Conservation (phyloP, 1,139 yeast species). For the Geotrichum candidum region DNA sequence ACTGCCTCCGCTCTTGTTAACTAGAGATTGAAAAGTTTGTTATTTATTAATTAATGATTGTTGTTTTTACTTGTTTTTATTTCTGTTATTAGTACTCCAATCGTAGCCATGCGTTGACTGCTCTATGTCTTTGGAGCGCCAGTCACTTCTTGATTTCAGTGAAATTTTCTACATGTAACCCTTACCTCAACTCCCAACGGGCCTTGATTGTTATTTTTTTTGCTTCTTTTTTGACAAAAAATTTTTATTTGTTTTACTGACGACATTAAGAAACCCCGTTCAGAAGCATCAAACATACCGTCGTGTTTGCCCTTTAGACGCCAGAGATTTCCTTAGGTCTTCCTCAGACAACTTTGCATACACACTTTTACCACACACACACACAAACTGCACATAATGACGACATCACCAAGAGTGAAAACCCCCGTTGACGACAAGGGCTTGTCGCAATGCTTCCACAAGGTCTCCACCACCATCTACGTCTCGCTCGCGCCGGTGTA, state of each 20-base stretch:
- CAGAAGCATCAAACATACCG: not conserved
- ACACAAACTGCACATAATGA: not conserved
- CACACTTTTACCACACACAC: not conserved
- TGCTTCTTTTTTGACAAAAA: not conserved
- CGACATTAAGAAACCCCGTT: not conserved
- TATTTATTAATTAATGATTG: constrained; percentile 2
- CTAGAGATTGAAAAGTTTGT: constrained; percentile 39
- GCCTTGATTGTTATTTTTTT: not conserved
- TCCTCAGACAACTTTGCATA: not conserved
- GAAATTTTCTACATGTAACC: not conserved
- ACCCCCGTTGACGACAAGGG: constrained; percentile 36
- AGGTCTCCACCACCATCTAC: constrained; percentile 59
- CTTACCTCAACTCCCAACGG: constrained; percentile 8
- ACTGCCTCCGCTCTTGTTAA: constrained; percentile 99
- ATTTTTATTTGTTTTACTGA: not conserved
- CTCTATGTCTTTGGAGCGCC: not conserved
- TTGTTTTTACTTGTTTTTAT: no score
- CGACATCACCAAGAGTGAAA: not conserved
- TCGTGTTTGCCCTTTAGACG: not conserved
- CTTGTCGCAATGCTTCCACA: constrained; percentile 56
- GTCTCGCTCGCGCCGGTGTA: constrained; percentile 83
- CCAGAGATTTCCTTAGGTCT: not conserved
- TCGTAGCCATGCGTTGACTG: not conserved
- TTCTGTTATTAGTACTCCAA: no score
- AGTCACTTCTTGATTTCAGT: not conserved